Percentiles rank a stretch among this genome's conserved stretches.
These are phyloP conservation scores for Byssoonygena ceratinophila DNA, from an alignment of 2,329 filamentous ascomycete species.

Conservation along the genomic window DNA sequence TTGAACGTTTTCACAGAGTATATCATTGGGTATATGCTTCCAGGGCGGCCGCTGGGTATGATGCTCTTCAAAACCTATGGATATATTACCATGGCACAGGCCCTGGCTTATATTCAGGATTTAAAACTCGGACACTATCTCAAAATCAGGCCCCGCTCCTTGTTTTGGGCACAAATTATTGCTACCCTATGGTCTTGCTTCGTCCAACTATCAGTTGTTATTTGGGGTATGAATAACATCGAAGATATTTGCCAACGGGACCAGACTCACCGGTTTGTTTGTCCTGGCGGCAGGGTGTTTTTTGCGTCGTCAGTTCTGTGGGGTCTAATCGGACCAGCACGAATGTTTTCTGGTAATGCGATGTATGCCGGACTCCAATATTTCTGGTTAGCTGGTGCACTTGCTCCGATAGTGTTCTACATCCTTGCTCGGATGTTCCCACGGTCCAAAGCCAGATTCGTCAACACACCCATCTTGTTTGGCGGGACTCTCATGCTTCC, in stretches of 20 bases:
- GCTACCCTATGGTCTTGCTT: slow-evolving; percentile 42
- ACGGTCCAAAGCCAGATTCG: slow-evolving; percentile 51
- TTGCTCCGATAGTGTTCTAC: slow-evolving; percentile 54
- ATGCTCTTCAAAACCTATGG: slow-evolving; percentile 72
- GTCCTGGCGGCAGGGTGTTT: slow-evolving; percentile 49
- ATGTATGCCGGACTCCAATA: slow-evolving; percentile 56
- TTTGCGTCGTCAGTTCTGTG: slow-evolving; percentile 63
- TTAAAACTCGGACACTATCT: slow-evolving; percentile 61
- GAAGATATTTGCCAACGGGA: slow-evolving; percentile 52
- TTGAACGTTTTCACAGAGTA: slow-evolving; percentile 66
- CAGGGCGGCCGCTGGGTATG: slow-evolving; percentile 59
- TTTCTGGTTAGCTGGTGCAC: slow-evolving; percentile 59
- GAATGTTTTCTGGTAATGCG: slow-evolving; percentile 55
- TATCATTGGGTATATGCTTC: slow-evolving; percentile 62
- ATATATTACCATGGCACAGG: slow-evolving; percentile 58
- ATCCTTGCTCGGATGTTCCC: slow-evolving; percentile 52
- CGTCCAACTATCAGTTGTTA: slow-evolving; percentile 39
- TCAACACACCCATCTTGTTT: slow-evolving; percentile 59
- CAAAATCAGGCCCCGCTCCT: slow-evolving; percentile 43
- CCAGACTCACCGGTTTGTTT: slow-evolving; percentile 49
- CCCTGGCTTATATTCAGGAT: slow-evolving; percentile 54
- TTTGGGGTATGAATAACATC: slow-evolving; percentile 46
- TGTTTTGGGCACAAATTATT: slow-evolving; percentile 44
- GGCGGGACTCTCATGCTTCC: slow-evolving; percentile 54
- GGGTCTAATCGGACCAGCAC: slow-evolving; percentile 60